Base-by-base conservation (phyloP, 129 eudicot genomes). In the Gnaphalium uliginosum region DNA sequence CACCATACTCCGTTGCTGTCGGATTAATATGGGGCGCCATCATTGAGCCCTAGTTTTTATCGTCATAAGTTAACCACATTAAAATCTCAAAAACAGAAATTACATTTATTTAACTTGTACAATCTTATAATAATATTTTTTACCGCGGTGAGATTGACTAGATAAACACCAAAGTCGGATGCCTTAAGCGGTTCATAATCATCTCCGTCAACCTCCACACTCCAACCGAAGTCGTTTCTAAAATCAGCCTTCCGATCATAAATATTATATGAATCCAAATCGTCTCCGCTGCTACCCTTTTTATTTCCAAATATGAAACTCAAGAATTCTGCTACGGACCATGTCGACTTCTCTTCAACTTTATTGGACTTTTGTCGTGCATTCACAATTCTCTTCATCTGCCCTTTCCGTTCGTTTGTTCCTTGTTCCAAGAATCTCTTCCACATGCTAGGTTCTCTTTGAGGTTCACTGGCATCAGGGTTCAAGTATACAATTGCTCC, bases 21-120 rank as follows among this genome's bases (percentile, higher is more conserved):
- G 98, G 97, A 69, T 94, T 94, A 21, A 87, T 56, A 21, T 94
- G 98, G 2, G 97, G 98, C 7, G 98, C 98, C 97, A 94, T 82
- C 98, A 94, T 94, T 8, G 98, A 83, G 24, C 98, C 97, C 98
- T 90, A 53, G 10, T 2, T 10, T 32, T 5, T 14, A 15, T n/a
- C n/a, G n/a, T n/a, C n/a, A n/a, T n/a, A n/a, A n/a, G n/a, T n/a
- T n/a, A n/a, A n/a, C n/a, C n/a, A n/a, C n/a, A n/a, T n/a, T n/a
- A n/a, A n/a, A n/a, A n/a, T n/a, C n/a, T n/a, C n/a, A n/a, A n/a
- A n/a, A n/a, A n/a, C n/a, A n/a, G 0, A 53, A 17, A 15, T 18
- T 0, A n/a, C 6, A 53, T 3, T 51, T n/a, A n/a, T 15, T 15
- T 6, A 5, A 54, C 21, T 41, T 8, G 3, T 41, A 35, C 41